These are phyloP conservation scores for Chlorella sp. DNA, from an alignment of 139 green algal species.

Conservation along the genomic window DNA sequence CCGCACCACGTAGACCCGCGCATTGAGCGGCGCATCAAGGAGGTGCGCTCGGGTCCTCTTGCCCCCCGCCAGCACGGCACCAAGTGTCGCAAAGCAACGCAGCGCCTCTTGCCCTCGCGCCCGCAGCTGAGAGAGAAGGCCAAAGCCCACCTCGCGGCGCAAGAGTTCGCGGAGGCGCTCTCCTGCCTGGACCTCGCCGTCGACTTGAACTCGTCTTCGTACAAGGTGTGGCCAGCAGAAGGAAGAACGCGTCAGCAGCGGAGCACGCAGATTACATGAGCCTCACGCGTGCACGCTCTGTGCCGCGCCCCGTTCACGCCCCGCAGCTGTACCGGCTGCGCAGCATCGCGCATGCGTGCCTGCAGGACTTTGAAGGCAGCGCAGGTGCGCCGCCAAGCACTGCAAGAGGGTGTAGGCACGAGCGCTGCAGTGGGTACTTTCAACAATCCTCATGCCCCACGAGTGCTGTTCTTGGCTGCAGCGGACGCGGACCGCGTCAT, in stretches of 20 bases:
- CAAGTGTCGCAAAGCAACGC: no score
- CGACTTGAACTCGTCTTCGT: slow-evolving; percentile 29
- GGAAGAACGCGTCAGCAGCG: background rate
- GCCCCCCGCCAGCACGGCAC: no score
- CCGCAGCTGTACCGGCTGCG: slow-evolving; percentile 31
- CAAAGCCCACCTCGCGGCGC: slow-evolving; percentile 15
- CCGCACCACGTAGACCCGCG: slow-evolving; percentile 20
- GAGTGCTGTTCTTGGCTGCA: background rate
- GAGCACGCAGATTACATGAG: no score
- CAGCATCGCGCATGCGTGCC: slow-evolving; percentile 28
- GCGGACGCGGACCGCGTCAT: slow-evolving; percentile 32
- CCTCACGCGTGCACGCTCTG: no score
- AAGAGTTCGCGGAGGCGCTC: slow-evolving; percentile 26
- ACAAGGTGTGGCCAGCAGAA: slow-evolving; percentile 20
- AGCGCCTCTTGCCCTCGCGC: no score
- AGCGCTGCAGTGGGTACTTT: background rate
- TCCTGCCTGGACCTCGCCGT: slow-evolving; percentile 29
- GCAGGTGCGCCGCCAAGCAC: slow-evolving; percentile 2
- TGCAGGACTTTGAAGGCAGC: slow-evolving; percentile 21
- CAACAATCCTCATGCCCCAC: background rate
- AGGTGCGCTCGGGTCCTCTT: no score
- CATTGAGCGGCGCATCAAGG: slow-evolving; percentile 13
- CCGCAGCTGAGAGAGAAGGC: slow-evolving; percentile 12
- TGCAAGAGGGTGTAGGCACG: background rate
- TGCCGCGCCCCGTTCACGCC: no score